Evolutionary conservation across 148 eudicot genomes (phyloP), one percentile per base, ranked within the genome.

Genomic region (Cornus kousa): DNA sequence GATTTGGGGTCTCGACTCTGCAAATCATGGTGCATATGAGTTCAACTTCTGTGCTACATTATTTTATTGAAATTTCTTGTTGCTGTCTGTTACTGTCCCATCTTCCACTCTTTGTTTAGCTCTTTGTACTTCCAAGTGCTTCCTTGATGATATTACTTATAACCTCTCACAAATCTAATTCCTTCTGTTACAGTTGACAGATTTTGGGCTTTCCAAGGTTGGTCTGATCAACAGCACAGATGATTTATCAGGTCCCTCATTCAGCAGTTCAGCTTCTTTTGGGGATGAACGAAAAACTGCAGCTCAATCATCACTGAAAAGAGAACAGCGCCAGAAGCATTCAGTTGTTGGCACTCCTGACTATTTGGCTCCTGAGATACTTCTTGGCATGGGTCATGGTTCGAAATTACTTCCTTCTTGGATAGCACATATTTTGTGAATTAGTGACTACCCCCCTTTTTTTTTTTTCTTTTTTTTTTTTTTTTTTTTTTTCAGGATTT

Each of bases 361-460:
- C 85, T 97, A 97, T 88, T 87, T 97, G 92, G 98, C 99, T 79
- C 99, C 99, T 62, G 99, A 97, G 83, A 97, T 97, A 87, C 99
- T 97, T 86, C 97, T 97, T 70, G 99, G 99, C 85, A 97, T 86
- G 85, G 99, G 98, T 80, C 99, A 97, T 88, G 99, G 99, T 97
- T 78, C 13, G 89, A 20, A 37, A 81, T 73, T 73, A 50, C 72
- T 69, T 71, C 20, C 40, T 82, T 16, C 40, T 7, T 73, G 37
- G 39, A 39, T 74, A 43, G 14, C 37, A 24, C 53, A 80, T 55
- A 13, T 71, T 66, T 17, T 80, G 65, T 35, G 31, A n/a, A 37
- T 64, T 69, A 69, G 72, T 74, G 33, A 4, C 35, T 66, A 17
- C 40, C 10, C 60, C n/a, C n/a, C n/a, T 75, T 22, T 4, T 68